Percentiles rank a stretch among this genome's conserved stretches.
Conservation (phyloP, 352 stramenopile genomes). For the Globisporangium takayamanum region DNA sequence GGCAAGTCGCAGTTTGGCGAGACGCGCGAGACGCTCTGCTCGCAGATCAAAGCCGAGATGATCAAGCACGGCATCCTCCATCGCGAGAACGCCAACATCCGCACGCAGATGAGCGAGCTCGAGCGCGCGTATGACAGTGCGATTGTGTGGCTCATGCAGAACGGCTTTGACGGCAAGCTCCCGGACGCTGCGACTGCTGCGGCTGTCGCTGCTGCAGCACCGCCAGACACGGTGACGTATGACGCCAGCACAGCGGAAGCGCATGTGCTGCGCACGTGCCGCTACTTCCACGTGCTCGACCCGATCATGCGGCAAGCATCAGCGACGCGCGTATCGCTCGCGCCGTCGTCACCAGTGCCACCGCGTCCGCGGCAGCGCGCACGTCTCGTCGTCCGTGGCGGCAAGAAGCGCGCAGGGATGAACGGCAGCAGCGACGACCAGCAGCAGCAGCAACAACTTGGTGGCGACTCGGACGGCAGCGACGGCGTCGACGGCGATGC, state of each 20-base stretch:
- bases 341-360: constrained; percentile 1
- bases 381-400: no score
- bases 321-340: constrained; percentile 2
- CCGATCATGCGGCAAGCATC: constrained; percentile 36
- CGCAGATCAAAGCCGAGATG: constrained; percentile 65
- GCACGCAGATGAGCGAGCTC: constrained; percentile 73
- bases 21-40: constrained; percentile 64
- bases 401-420: not conserved
- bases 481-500: no score
- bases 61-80: constrained; percentile 53
- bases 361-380: constrained; percentile 10
- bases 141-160: constrained; percentile 44
- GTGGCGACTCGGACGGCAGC: no score
- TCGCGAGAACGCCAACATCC: constrained; percentile 75
- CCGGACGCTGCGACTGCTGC: constrained; percentile 12
- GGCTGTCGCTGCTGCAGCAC: constrained; percentile 5
- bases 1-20: constrained; percentile 62
- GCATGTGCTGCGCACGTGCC: constrained; percentile 52
- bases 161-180: constrained; percentile 29
- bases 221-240: no score
- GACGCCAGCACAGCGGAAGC: constrained; percentile 15
- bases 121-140: constrained; percentile 56
- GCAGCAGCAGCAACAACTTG: no score
- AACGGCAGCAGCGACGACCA: no score
- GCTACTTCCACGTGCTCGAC: constrained; percentile 68